phyloP scores from a whole-genome alignment of 139 green algal genomes.

The Chlorella sp. region DNA sequence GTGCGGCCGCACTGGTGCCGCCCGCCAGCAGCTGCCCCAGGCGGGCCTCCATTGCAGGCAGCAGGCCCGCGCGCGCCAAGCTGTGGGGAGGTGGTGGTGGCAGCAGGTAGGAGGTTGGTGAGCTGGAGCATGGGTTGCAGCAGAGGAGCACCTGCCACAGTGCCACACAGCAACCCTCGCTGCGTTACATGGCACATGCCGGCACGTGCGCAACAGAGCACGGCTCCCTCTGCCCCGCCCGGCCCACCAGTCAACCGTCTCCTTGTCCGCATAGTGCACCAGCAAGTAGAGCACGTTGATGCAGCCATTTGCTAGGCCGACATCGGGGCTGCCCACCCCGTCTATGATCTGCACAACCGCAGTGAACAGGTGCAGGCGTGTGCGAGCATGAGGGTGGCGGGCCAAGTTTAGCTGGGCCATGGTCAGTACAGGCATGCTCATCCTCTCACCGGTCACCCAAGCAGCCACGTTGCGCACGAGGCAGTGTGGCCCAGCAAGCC shows the following conservation, averaged over 20 bases:
- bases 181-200: too few species aligned
- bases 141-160: background rate
- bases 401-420: too few species aligned
- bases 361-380: too few species aligned
- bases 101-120: too few species aligned
- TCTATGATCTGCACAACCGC: background rate
- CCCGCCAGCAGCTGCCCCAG: background rate
- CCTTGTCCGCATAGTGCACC: background rate
- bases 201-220: too few species aligned
- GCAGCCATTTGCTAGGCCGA: background rate
- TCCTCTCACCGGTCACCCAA: too few species aligned
- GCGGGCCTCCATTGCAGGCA: background rate
- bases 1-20: background rate
- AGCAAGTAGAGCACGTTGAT: background rate
- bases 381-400: too few species aligned
- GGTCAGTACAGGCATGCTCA: too few species aligned
- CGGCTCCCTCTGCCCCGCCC: background rate
- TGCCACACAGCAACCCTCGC: too few species aligned
- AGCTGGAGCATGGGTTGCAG: too few species aligned
- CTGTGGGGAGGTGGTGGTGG: background rate
- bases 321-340: background rate
- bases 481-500: too few species aligned
- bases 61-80: background rate
- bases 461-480: too few species aligned
- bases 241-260: background rate